A percentile compares a stretch with the other conserved stretches of the same genome.
Evolutionary conservation across 306 rosid genomes (phyloP).

Genomic region (Datisca glomerata): DNA sequence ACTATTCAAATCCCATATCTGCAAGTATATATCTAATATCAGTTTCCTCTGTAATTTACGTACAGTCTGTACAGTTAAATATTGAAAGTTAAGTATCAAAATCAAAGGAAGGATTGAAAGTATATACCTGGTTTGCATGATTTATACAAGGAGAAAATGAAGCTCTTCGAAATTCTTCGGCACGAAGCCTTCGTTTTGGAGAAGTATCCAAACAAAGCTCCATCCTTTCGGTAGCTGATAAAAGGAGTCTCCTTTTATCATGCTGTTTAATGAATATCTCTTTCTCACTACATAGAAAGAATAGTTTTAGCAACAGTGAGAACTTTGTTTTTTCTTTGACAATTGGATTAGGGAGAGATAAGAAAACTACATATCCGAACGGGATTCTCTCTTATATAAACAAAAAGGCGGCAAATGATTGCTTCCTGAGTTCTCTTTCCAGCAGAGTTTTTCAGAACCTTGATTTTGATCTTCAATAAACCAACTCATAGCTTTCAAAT

Average conservation of each 20-base stretch:
- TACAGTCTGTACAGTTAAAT: too few relatives aligned
- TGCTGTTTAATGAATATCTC: slow-evolving; percentile 24
- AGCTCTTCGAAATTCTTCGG: slow-evolving; percentile 40
- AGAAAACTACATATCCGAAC: too few relatives aligned
- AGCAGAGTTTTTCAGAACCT: slow-evolving; percentile 54
- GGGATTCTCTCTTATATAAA: slow-evolving; percentile 49
- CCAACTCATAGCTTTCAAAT: slow-evolving; percentile 66
- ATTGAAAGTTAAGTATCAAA: too few relatives aligned
- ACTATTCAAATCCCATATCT: slow-evolving; percentile 64
- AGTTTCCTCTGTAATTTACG: too few relatives aligned
- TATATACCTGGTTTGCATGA: slow-evolving; percentile 73
- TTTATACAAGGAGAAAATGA: slow-evolving; percentile 59
- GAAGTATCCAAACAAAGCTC: slow-evolving; percentile 67
- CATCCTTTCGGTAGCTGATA: slow-evolving; percentile 29
- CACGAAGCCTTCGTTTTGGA: slow-evolving; percentile 47
- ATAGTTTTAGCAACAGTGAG: slow-evolving; percentile 10
- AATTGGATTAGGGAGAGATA: too few relatives aligned
- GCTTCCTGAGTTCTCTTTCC: slow-evolving; percentile 37
- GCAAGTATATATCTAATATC: too few relatives aligned
- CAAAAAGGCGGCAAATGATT: slow-evolving; percentile 42
- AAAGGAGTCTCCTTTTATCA: slow-evolving; percentile 50
- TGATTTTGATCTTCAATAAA: slow-evolving; percentile 29
- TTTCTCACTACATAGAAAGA: slow-evolving; percentile 29
- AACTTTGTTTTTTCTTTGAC: neutral
- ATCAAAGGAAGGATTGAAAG: too few relatives aligned